A percentile compares a stretch with the other conserved stretches of the same genome.
Conservation (phyloP, 2,329 filamentous ascomycete species). For the Truncatella angustata region DNA sequence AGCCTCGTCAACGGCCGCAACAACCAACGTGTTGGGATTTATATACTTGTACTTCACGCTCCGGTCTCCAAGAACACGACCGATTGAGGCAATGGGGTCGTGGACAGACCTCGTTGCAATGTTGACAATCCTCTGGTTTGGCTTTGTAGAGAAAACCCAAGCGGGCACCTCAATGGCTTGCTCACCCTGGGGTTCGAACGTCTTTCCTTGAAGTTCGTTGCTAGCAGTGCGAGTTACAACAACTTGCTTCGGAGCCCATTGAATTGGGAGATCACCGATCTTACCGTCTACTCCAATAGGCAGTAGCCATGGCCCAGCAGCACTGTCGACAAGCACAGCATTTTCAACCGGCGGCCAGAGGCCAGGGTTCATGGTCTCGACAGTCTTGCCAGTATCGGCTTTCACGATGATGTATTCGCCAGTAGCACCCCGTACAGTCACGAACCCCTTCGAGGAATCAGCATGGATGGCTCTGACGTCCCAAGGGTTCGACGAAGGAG, state of each 20-base stretch:
- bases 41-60: constrained; percentile 98
- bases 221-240: constrained; percentile 51
- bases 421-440: constrained; percentile 57
- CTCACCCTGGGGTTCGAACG: constrained; percentile 43
- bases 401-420: constrained; percentile 62
- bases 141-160: constrained; percentile 72
- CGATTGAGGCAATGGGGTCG: constrained; percentile 92
- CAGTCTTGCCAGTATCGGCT: constrained; percentile 49
- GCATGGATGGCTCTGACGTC: constrained; percentile 67
- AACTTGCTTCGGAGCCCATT: constrained; percentile 48
- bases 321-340: constrained; percentile 52
- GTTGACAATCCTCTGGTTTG: constrained; percentile 65
- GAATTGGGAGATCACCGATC: constrained; percentile 42
- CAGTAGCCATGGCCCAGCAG: constrained; percentile 52
- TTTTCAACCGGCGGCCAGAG: constrained; percentile 39
- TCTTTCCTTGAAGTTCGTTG: constrained; percentile 54
- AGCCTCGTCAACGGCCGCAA: constrained; percentile 65
- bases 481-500: constrained; percentile 56
- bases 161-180: constrained; percentile 44
- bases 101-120: constrained; percentile 69
- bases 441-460: constrained; percentile 53
- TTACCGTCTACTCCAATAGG: constrained; percentile 51
- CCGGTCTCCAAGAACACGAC: constrained; percentile 86
- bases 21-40: constrained; percentile 79
- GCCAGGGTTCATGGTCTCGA: constrained; percentile 41